Evolutionary conservation across 2,329 filamentous ascomycete species (phyloP), one percentile per base, ranked within the genome.

Genomic region (Chaetomiaceae sp.): DNA sequence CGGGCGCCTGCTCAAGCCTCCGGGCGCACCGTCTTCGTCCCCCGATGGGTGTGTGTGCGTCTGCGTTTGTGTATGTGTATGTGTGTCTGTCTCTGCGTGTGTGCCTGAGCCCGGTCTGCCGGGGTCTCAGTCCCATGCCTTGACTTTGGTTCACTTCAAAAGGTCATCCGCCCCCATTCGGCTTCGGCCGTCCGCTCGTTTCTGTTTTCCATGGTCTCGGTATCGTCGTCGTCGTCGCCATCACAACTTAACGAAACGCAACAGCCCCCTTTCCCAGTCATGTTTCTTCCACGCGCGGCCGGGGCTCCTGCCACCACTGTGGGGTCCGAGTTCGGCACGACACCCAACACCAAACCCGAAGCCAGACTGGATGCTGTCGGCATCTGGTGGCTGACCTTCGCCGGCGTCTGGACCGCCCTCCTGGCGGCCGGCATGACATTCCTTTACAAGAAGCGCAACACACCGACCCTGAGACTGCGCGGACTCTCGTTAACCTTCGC

Each of bases 341-440:
- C 59, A 4, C 48, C 56, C 20, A 56, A 61, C 38, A 62, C 59
- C 39, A 58, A 60, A 49, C 60, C 66, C 15, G 50, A 57, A 49
- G 52, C 60, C 19, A 57, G 61, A n/a, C 48, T 69, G 26, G 64
- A 70, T 47, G 62, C 53, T 39, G 54, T 70, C 27, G 68, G 67
- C 46, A 60, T 72, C 53, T 72, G 70, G 53, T 73, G 60, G 58
- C 58, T 67, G 48, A 54, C 57, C 48, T 66, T 68, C 41, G 60
- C 61, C 24, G 55, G 58, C 3, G 45, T 61, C 24, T 73, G 68
- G 69, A 71, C 67, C 0, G 43, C 63, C 6, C 45, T 71, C 11
- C 56, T 74, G 11, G 51, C 65, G 24, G 40, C 53, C 26, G 68
- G 66, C 49, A 70, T 71, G 66, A 29, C 49, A 34, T 73, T 66